Base-by-base conservation (phyloP, 75 land plant genomes). In the Pseudotsuga menziesii region DNA sequence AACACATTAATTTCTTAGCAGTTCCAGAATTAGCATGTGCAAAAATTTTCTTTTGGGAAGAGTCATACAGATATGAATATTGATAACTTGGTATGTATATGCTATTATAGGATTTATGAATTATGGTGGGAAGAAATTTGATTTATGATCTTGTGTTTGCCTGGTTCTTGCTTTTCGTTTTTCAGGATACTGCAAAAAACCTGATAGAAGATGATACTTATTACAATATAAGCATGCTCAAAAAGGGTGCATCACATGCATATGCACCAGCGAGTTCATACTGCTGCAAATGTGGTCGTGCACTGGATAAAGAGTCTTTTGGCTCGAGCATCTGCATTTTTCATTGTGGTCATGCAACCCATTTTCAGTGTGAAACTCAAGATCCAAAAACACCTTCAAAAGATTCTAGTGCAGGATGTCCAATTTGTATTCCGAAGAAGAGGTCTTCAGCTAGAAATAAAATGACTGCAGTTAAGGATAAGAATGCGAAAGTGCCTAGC, bases 151-250 rank as follows among this genome's bases (percentile, higher is more conserved):
- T 76, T 26, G 58, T 59, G 16, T 70, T 58, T 36, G 74, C 32
- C 66, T 25, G 41, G 6, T 15, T 14, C 52, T 22, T 69, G 26
- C 29, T 82, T 56, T 58, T 75, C 39, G 11, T 19, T 75, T 54
- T 77, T 25, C 76, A 96, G 99, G 89, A 87, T 59, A 94, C 99
- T 66, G 99, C 99, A 61, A 97, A 91, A 78, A 83, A 87, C n/a
- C 67, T 97, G 70, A 88, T 97, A 64, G 99, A 97, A 73, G 93
- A 92, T 84, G 99, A 97, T 69, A 85, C 93, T 52, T 97, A 85
- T 69, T 91, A 91, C 58, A 91, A 90, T 61, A 79, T 97, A 77
- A 81, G 86, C 71, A 75, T 93, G 36, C 88, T 95, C 44, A 93
- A 84, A 83, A 91, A 89, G 70, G 91, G 94, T 4, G 89, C 82